Base-by-base conservation (phyloP, 257 asterid species). In the Solanum virginianum region DNA sequence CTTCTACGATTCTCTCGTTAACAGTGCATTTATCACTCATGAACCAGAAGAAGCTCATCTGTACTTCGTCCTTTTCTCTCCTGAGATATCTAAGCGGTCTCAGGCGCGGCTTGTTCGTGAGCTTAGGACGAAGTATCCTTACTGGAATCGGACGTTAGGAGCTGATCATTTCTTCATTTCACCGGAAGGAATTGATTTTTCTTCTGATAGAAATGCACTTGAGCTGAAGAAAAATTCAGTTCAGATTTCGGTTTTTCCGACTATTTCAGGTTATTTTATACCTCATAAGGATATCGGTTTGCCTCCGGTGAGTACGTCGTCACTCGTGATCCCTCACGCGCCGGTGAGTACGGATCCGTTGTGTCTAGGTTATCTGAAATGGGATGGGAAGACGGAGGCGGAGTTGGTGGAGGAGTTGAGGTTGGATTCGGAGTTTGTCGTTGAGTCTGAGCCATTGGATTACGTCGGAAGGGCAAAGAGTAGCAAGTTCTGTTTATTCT, bases 101-200 rank as follows among this genome's bases (percentile, higher is more conserved):
- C 22, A 91, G 65, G 91, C 89, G 63, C 98, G 98, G 47, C 84
- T 93, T 2, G 88, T 97, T 41, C 88, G 89, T 62, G 90, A 95
- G 24, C 86, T 97, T 80, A 84, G 98, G 57, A 86, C 53, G 69
- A 75, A n/a, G 36, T 81, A 62, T 65, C 95, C 97, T 54, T 94
- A 86, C 86, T 97, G 99, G 99, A 92, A 97, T 47, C 94, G 96
- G 8, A 91, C 98, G 18, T 94, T 97, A n/a, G 98, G 99, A 17
- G 98, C 98, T 57, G 99, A 97, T 84, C 98, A 97, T 63, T 93
- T 97, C 90, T 94, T 92, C 49, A 0, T 92, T 6, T 93, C 98
- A 0, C 91, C 94, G 5, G 53, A 89, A 29, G 99, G 98, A 13
- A 90, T 97, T 7, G 97, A 92, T 72, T 93, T 84, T 83, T 93